Conservation (phyloP, 495 filamentous ascomycete species). For the Melanomma pulvis-pyrius region DNA sequence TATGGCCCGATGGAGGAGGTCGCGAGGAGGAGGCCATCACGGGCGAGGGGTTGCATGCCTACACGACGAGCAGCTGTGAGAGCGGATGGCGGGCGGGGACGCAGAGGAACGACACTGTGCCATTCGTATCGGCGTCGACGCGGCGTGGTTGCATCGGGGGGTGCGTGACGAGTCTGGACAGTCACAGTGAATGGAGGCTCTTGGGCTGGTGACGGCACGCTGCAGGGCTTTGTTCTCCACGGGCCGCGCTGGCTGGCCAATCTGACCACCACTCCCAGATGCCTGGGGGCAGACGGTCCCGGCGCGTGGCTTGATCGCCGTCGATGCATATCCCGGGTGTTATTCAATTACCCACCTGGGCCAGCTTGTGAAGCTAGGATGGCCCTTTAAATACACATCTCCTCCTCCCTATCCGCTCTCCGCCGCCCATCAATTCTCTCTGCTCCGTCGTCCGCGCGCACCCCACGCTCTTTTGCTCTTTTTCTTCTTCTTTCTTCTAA, state of each 20-base stretch:
- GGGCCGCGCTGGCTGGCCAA: no score
- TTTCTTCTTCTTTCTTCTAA: background rate
- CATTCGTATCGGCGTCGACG: background rate
- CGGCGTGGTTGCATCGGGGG: slow-evolving; percentile 3
- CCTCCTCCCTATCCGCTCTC: slow-evolving; percentile 5
- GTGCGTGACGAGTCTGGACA: background rate
- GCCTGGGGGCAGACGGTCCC: background rate
- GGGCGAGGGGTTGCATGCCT: no score
- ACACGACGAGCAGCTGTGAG: no score
- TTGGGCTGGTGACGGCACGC: background rate
- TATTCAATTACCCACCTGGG: slow-evolving; percentile 1
- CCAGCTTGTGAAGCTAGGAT: background rate
- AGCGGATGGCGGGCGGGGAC: background rate
- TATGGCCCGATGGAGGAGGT: background rate
- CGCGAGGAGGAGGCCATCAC: background rate
- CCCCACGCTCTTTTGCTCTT: slow-evolving; percentile 29
- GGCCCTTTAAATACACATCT: background rate
- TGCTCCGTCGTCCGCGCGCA: background rate
- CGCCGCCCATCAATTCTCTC: background rate
- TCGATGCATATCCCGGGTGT: background rate
- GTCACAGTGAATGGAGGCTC: background rate
- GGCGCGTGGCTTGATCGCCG: slow-evolving; percentile 9
- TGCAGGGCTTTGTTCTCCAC: background rate
- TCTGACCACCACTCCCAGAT: background rate
- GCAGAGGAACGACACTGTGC: background rate